Percentiles rank a stretch among this genome's conserved stretches.
phyloP scores from a whole-genome alignment of 768 basidiomycete genomes.

The Pleurotus citrinopileatus region DNA sequence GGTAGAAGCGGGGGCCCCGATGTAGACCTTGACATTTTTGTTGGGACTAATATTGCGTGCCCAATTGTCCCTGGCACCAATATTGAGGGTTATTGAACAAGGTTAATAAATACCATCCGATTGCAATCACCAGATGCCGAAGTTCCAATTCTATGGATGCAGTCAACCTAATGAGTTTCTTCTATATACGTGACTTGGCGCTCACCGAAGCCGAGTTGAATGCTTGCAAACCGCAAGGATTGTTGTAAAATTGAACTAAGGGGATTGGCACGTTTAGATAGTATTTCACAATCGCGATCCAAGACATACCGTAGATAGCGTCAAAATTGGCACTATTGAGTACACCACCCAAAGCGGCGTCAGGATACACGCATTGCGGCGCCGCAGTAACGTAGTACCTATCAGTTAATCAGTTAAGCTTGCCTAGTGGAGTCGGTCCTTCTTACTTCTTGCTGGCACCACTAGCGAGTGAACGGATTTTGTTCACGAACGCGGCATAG shows the following conservation, averaged over 20 bases:
- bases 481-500: slow-evolving; percentile 54
- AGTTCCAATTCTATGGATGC: slow-evolving; percentile 56
- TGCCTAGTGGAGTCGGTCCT: not conserved
- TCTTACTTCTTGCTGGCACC: slow-evolving; percentile 52
- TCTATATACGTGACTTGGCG: slow-evolving; percentile 9
- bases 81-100: not conserved
- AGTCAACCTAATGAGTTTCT: slow-evolving; percentile 9
- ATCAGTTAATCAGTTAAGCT: not conserved
- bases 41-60: slow-evolving; percentile 57
- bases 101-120: not conserved
- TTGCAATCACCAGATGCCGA: slow-evolving; percentile 46
- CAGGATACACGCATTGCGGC: slow-evolving; percentile 70
- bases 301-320: slow-evolving; percentile 55
- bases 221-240: slow-evolving; percentile 47
- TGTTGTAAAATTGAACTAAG: slow-evolving; percentile 53
- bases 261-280: not conserved
- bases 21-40: slow-evolving; percentile 60
- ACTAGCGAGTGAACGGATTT: slow-evolving; percentile 48
- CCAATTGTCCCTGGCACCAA: slow-evolving; percentile 54
- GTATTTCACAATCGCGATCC: not conserved
- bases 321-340: slow-evolving; percentile 65
- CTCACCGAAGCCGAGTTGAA: slow-evolving; percentile 49
- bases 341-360: slow-evolving; percentile 55
- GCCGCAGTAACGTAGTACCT: slow-evolving; percentile 69
- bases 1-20: slow-evolving; percentile 60